Base-by-base conservation (phyloP, 2,329 filamentous ascomycete species). In the Sporothrix protearum region DNA sequence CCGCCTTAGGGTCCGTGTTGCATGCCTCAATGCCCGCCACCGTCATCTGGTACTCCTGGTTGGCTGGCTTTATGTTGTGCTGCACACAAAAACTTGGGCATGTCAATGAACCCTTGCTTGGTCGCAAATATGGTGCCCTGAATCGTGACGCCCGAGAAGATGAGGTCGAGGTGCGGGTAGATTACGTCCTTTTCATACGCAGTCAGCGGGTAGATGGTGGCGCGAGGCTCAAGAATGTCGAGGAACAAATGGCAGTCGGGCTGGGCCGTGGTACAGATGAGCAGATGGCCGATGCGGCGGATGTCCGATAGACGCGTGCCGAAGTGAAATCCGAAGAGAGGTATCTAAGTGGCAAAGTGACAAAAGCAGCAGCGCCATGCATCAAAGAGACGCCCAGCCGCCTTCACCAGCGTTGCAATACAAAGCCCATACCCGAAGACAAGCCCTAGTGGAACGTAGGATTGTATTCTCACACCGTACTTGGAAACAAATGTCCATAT, bases 101-200 rank as follows among this genome's bases (percentile, higher is more conserved):
- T 91, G 75, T 88, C 85, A 67, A 83, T 79, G 71, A 97, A 89
- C 74, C 90, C 85, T 59, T 77, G 77, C 0, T 88, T 87, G 25
- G 82, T 81, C 1, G 87, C 86, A 72, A 87, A 77, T 70, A 76
- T 61, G 19, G 76, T 76, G 4, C 86, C 87, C 0, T 82, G 83
- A 36, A 89, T 78, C 76, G 83, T 85, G 33, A 84, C 77, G 2
- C 86, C 84, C 76, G 88, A 89, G 63, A 79, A 79, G 70, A 92
- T 87, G 72, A 92, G 80, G 4, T 85, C 81, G 75, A 87, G 88
- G 10, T 57, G 47, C 57, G 71, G 67, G 49, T 66, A 69, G 8
- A 10, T 36, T 9, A 69, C 45, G 36, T 69, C 67, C 14, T 51
- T 28, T 22, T 64, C 45, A 28, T 57, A 69, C 1, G 57, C 71